phyloP scores from a whole-genome alignment of 116 monocot species.

The Zostera marina region DNA sequence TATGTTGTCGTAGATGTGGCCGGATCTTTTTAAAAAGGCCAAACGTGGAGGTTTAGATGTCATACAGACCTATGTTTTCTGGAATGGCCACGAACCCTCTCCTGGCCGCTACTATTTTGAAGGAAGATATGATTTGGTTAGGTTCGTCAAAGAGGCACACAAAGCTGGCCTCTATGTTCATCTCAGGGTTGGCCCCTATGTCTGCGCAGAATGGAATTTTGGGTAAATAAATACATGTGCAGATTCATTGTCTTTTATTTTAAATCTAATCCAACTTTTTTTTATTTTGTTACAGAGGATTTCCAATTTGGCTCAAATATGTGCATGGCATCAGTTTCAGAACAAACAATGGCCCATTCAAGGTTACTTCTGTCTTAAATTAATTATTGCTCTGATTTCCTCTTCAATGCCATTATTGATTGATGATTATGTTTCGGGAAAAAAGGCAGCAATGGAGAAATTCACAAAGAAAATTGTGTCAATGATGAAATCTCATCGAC shows the following conservation, averaged over 20 bases:
- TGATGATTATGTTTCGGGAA: not conserved
- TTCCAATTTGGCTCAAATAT: constrained; percentile 76
- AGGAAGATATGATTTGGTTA: constrained; percentile 44
- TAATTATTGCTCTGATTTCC: not conserved
- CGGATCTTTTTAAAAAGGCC: constrained; percentile 36
- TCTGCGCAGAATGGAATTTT: constrained; percentile 80
- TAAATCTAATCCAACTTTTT: not conserved
- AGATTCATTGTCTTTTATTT: not conserved
- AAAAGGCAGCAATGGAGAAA: constrained; percentile 56
- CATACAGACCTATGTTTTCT: constrained; percentile 36
- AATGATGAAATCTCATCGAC: constrained; percentile 68
- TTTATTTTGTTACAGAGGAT: constrained; percentile 39
- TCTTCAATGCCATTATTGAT: not conserved
- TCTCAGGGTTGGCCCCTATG: constrained; percentile 58
- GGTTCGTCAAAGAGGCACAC: constrained; percentile 50
- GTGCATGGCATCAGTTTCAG: constrained; percentile 71
- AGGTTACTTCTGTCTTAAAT: constrained; percentile 14
- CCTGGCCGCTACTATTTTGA: constrained; percentile 44
- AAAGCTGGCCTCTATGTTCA: constrained; percentile 50
- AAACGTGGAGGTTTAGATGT: constrained; percentile 30
- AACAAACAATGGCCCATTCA: constrained; percentile 65
- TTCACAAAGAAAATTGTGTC: constrained; percentile 76
- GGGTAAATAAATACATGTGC: constrained; percentile 22
- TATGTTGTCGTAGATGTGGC: constrained; percentile 20
- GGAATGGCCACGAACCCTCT: constrained; percentile 25